phyloP scores from a whole-genome alignment of 371 early-diverging fungal species.

The Cokeromyces recurvatus region DNA sequence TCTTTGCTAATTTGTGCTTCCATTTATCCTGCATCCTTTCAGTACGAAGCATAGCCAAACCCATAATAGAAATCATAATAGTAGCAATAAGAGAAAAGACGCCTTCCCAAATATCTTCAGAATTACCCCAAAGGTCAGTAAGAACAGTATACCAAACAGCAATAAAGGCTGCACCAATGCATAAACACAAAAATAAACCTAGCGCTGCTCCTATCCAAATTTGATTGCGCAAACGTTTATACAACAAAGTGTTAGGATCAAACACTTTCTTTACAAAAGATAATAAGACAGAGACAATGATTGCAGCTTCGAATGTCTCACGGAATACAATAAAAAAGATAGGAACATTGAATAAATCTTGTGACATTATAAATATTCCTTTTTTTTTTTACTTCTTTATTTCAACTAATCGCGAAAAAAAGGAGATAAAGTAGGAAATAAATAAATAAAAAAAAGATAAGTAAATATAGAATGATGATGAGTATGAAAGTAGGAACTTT shows the following conservation, averaged over 20 bases:
- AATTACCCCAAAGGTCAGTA: conserved; percentile 62
- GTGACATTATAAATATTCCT: conserved; percentile 13
- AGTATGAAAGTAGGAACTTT: no score
- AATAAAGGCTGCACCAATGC: conserved; percentile 71
- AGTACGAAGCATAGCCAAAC: conserved; percentile 66
- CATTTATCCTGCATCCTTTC: conserved; percentile 70
- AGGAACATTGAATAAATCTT: conserved; percentile 66
- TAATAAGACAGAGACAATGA: conserved; percentile 77
- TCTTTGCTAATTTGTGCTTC: conserved; percentile 53
- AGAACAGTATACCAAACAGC: conserved; percentile 61
- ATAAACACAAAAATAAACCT: conserved; percentile 59
- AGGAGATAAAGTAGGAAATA: background rate
- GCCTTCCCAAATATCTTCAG: conserved; percentile 80
- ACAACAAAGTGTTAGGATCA: conserved; percentile 31
- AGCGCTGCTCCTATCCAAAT: conserved; percentile 60
- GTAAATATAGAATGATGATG: no score
- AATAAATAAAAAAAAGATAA: conserved; percentile 4
- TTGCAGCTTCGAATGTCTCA: conserved; percentile 79
- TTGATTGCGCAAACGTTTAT: conserved; percentile 52
- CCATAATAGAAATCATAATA: conserved; percentile 67
- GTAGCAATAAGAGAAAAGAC: conserved; percentile 68
- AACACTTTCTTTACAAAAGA: conserved; percentile 65
- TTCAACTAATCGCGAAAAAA: no score
- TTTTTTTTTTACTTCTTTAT: no score
- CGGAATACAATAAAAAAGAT: conserved; percentile 83